Percentiles rank a stretch among this genome's conserved stretches.
Evolutionary conservation across 306 rosid species (phyloP).

Genomic region (Ormosia semicastrata): DNA sequence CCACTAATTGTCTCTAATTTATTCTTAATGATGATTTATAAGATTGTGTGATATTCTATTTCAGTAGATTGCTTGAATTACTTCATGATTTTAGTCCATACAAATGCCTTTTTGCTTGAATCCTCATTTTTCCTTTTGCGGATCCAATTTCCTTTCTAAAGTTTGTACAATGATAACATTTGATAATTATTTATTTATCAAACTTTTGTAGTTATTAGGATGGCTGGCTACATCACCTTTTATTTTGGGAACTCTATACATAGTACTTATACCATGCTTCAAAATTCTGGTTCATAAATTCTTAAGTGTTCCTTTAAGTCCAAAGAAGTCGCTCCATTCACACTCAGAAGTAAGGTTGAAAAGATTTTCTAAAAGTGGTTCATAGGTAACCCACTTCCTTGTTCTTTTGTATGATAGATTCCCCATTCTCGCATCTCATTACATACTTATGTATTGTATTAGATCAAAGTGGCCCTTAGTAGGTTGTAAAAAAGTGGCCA

Average conservation of each 20-base stretch:
- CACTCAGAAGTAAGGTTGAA: slow-evolving; percentile 47
- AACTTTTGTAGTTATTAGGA: slow-evolving; percentile 72
- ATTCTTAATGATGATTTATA: not conserved
- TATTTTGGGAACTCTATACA: slow-evolving; percentile 51
- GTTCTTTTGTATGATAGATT: too few relatives aligned
- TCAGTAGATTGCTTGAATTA: not conserved
- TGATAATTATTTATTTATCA: slow-evolving; percentile 3
- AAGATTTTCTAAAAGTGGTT: too few relatives aligned
- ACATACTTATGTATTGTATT: too few relatives aligned
- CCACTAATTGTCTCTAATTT: not conserved
- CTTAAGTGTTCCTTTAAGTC: slow-evolving; percentile 54
- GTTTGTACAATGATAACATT: not conserved
- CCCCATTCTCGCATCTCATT: too few relatives aligned
- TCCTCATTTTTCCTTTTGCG: not conserved
- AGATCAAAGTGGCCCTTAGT: slow-evolving; percentile 44
- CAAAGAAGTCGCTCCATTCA: slow-evolving; percentile 45
- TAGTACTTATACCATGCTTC: slow-evolving; percentile 62
- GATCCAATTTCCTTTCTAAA: slow-evolving; percentile 5
- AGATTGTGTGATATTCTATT: not conserved
- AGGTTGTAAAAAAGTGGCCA: slow-evolving; percentile 23
- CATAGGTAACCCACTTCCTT: too few relatives aligned
- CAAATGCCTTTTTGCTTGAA: not conserved
- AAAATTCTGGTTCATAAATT: slow-evolving; percentile 72
- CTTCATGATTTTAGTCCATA: not conserved
- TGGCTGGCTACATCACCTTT: slow-evolving; percentile 79